Evolutionary conservation across 2,329 filamentous ascomycete genomes (phyloP).

Genomic region (Alternaria ethzedia): DNA sequence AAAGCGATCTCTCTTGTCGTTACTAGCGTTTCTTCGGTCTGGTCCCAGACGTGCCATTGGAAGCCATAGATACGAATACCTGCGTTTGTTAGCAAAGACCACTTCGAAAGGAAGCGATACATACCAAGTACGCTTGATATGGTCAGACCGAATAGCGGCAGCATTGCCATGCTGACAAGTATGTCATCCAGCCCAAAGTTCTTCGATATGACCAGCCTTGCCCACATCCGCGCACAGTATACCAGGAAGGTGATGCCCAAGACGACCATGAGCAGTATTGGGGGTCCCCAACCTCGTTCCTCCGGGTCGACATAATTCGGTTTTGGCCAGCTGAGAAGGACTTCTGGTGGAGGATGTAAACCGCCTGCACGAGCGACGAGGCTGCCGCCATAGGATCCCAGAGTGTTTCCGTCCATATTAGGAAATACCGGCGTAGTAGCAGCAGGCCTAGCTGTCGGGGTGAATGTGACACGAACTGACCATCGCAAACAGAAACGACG

Average conservation of each 20-base stretch:
- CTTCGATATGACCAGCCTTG: conserved; percentile 53
- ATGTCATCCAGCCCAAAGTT: conserved; percentile 57
- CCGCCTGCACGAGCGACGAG: conserved; percentile 37
- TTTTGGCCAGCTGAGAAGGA: conserved; percentile 53
- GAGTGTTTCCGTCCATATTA: conserved; percentile 9
- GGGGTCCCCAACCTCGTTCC: conserved; percentile 52
- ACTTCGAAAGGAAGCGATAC: background rate
- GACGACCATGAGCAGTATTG: conserved; percentile 52
- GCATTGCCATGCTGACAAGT: conserved; percentile 53
- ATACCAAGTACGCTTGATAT: conserved; percentile 37
- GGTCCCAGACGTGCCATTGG: conserved; percentile 44
- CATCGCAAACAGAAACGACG: background rate
- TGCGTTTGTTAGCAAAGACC: conserved; percentile 20
- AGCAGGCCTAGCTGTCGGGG: background rate
- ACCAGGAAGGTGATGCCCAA: conserved; percentile 50
- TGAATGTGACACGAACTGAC: background rate
- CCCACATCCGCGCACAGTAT: conserved; percentile 55
- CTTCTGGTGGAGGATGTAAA: conserved; percentile 48
- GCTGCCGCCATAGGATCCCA: conserved; percentile 3
- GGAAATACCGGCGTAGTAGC: background rate
- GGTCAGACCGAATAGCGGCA: conserved; percentile 45
- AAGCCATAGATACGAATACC: conserved; percentile 38
- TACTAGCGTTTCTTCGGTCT: conserved; percentile 29
- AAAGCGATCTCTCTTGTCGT: conserved; percentile 37
- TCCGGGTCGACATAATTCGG: conserved; percentile 57